Evolutionary conservation across 2,329 filamentous ascomycete genomes (phyloP).

Genomic region (Phaeosphaeria sp.): DNA sequence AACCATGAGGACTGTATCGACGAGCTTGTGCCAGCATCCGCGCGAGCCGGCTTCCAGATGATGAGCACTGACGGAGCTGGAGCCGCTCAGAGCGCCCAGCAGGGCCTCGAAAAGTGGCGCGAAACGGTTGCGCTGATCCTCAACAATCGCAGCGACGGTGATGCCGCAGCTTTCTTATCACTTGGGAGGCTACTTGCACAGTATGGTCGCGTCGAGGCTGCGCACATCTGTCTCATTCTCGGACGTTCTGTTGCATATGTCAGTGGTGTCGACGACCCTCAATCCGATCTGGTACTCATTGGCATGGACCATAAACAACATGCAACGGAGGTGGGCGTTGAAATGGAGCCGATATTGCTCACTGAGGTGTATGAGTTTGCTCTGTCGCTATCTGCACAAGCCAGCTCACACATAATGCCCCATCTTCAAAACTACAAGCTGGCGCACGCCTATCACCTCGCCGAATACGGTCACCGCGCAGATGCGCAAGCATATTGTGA

Average conservation of each 20-base stretch:
- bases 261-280: slow-evolving; percentile 81
- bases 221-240: slow-evolving; percentile 93
- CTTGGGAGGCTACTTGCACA: slow-evolving; percentile 82
- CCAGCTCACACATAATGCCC: slow-evolving; percentile 66
- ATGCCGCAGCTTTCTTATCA: slow-evolving; percentile 77
- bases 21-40: slow-evolving; percentile 91
- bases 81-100: slow-evolving; percentile 73
- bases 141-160: slow-evolving; percentile 84
- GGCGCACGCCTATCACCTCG: slow-evolving; percentile 81
- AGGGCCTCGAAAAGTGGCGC: slow-evolving; percentile 90
- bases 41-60: slow-evolving; percentile 89
- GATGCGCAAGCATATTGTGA: slow-evolving; percentile 95
- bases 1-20: slow-evolving; percentile 95
- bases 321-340: slow-evolving; percentile 74
- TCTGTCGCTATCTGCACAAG: slow-evolving; percentile 69
- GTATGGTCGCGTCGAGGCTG: slow-evolving; percentile 89
- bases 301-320: slow-evolving; percentile 81
- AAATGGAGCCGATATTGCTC: slow-evolving; percentile 87
- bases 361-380: slow-evolving; percentile 96
- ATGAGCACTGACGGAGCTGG: slow-evolving; percentile 71
- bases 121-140: slow-evolving; percentile 87
- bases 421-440: slow-evolving; percentile 93
- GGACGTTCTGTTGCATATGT: slow-evolving; percentile 74
- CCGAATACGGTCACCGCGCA: slow-evolving; percentile 79
- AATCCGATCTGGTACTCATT: slow-evolving; percentile 79